A percentile compares a stretch with the other conserved stretches of the same genome.
phyloP scores from a whole-genome alignment of 2,329 filamentous ascomycete species.

The Hirsutella minnesotensis region DNA sequence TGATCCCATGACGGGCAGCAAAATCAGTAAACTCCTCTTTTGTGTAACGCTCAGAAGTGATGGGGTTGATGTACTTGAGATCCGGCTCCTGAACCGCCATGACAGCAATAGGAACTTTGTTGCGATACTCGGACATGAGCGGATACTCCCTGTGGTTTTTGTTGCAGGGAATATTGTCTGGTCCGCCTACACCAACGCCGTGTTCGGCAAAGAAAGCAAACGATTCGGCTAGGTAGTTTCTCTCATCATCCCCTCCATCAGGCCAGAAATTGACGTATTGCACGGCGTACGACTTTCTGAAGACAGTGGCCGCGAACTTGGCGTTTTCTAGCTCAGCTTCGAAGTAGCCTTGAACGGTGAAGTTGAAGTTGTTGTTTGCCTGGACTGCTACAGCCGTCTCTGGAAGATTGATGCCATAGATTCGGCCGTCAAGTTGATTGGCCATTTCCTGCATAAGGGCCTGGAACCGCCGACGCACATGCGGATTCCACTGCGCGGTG shows the following conservation, averaged over 20 bases:
- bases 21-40: background rate
- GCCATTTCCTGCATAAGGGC: constrained; percentile 6
- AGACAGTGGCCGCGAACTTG: constrained; percentile 3
- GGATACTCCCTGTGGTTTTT: background rate
- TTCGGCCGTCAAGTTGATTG: constrained; percentile 7
- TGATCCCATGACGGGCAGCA: background rate
- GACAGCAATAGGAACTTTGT: background rate
- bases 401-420: constrained; percentile 9
- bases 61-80: background rate
- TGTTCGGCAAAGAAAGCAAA: background rate
- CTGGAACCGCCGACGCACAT: constrained; percentile 8
- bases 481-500: background rate
- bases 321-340: background rate
- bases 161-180: background rate
- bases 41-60: background rate
- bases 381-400: constrained; percentile 8
- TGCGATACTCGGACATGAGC: background rate
- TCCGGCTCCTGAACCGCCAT: background rate
- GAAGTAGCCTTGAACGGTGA: background rate
- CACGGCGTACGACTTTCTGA: constrained; percentile 7
- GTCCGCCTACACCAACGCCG: background rate
- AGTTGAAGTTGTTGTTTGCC: background rate
- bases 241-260: constrained; percentile 7
- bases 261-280: constrained; percentile 13
- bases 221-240: background rate